Evolutionary conservation across 345 rosid genomes (phyloP).

Genomic region (Camelina laxa): DNA sequence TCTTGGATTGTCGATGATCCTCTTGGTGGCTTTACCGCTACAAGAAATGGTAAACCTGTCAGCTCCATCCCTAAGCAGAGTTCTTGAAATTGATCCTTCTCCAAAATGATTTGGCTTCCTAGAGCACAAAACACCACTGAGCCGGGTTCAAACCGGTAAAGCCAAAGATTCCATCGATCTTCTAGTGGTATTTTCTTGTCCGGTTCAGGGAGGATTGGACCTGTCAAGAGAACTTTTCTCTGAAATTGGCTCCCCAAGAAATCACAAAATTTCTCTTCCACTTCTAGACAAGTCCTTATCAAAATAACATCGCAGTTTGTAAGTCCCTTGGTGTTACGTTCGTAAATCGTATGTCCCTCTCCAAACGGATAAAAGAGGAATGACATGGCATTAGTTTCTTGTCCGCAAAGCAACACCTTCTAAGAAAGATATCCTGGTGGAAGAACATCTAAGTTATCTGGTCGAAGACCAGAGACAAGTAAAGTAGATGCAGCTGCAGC

Average conservation of each 20-base stretch:
- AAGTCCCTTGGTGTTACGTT: neutral
- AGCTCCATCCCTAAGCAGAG: constrained; percentile 25
- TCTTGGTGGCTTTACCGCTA: constrained; percentile 46
- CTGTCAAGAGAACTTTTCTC: constrained; percentile 56
- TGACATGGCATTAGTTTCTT: neutral
- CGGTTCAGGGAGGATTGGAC: constrained; percentile 62
- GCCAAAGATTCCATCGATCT: constrained; percentile 58
- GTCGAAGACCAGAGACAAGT: neutral
- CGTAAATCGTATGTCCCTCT: neutral
- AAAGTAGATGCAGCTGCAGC: neutral
- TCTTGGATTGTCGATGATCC: constrained; percentile 49
- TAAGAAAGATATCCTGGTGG: constrained; percentile 35
- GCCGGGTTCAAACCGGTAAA: constrained; percentile 46
- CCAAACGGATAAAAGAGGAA: neutral
- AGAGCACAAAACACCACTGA: constrained; percentile 65
- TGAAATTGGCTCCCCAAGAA: constrained; percentile 52
- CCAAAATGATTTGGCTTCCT: constrained; percentile 60
- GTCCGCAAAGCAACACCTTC: neutral
- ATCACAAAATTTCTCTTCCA: constrained; percentile 59
- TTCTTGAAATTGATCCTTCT: constrained; percentile 53
- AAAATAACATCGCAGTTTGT: constrained; percentile 53
- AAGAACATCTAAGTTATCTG: neutral
- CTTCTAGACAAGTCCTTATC: constrained; percentile 68
- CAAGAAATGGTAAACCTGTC: constrained; percentile 47
- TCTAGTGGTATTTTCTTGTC: constrained; percentile 36